phyloP scores from a whole-genome alignment of 169 alveolate species.

The Cryptosporidium viatorum region DNA sequence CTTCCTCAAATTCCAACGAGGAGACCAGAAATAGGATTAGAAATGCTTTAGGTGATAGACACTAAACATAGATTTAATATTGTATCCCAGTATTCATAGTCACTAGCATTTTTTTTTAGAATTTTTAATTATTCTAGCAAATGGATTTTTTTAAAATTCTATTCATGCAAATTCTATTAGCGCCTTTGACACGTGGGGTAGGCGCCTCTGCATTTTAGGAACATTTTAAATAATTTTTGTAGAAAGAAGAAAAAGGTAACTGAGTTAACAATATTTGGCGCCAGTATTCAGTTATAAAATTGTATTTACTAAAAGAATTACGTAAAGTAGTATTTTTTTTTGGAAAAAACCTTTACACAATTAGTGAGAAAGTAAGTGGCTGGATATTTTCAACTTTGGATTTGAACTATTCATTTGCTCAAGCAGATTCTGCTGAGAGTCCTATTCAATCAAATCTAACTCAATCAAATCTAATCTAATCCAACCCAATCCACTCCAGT shows the following conservation, averaged over 20 bases:
- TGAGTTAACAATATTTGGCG: neutral
- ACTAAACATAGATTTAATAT: neutral
- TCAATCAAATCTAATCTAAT: too few species aligned
- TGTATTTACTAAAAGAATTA: too few species aligned
- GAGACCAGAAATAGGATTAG: conserved; percentile 62
- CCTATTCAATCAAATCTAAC: neutral
- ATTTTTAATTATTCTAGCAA: neutral
- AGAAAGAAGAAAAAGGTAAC: neutral
- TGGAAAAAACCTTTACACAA: too few species aligned
- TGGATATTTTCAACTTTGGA: too few species aligned
- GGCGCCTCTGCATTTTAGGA: neutral
- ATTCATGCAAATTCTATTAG: neutral
- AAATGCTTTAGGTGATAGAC: conserved; percentile 51
- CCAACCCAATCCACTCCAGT: too few species aligned
- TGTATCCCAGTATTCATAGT: neutral
- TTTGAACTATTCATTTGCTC: too few species aligned
- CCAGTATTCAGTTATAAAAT: neutral
- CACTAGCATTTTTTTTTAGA: neutral
- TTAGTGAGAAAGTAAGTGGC: too few species aligned
- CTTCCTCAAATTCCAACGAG: neutral
- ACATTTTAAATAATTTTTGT: too few species aligned
- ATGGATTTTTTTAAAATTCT: too few species aligned
- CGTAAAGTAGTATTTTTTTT: too few species aligned
- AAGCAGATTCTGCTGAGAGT: too few species aligned
- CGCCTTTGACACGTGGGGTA: neutral